phyloP scores from a whole-genome alignment of 2,329 filamentous ascomycete species.

The Macrophomina phaseolina region DNA sequence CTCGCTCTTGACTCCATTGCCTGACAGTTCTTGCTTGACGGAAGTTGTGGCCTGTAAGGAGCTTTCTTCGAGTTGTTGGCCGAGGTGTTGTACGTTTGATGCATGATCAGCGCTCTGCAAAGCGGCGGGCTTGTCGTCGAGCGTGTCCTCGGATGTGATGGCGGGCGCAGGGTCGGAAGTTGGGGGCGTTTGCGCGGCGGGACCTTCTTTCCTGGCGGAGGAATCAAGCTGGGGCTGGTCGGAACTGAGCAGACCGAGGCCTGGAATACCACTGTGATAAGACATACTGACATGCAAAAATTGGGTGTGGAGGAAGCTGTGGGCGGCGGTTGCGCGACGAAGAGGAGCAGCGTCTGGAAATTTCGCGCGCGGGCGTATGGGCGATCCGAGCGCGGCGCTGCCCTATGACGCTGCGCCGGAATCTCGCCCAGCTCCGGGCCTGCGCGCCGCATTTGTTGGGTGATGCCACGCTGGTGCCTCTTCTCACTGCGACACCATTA shows the following conservation, averaged over 20 bases:
- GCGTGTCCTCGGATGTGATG: background rate
- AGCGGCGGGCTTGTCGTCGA: background rate
- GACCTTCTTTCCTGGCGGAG: background rate
- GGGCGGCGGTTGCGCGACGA: background rate
- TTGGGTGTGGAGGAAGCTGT: background rate
- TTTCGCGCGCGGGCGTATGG: conserved; percentile 18
- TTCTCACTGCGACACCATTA: background rate
- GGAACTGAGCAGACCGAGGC: conserved; percentile 41
- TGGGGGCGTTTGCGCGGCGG: conserved; percentile 30
- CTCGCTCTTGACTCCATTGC: background rate
- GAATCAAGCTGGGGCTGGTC: background rate
- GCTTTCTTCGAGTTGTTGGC: conserved; percentile 39
- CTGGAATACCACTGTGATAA: conserved; percentile 36
- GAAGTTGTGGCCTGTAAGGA: conserved; percentile 41
- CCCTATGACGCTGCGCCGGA: conserved; percentile 18
- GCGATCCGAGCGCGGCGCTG: conserved; percentile 10
- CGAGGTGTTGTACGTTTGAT: conserved; percentile 27
- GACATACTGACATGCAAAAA: background rate
- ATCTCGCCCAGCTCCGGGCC: background rate
- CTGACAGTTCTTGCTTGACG: conserved; percentile 35
- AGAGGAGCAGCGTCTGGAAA: conserved; percentile 22
- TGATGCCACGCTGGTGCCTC: conserved; percentile 1
- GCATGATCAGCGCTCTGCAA: background rate
- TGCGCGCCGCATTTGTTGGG: conserved; percentile 20
- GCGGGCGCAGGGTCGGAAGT: background rate